Percentiles rank a stretch among this genome's conserved stretches.
phyloP scores from a whole-genome alignment of 1,139 yeast species.

The Pichia sp. region DNA sequence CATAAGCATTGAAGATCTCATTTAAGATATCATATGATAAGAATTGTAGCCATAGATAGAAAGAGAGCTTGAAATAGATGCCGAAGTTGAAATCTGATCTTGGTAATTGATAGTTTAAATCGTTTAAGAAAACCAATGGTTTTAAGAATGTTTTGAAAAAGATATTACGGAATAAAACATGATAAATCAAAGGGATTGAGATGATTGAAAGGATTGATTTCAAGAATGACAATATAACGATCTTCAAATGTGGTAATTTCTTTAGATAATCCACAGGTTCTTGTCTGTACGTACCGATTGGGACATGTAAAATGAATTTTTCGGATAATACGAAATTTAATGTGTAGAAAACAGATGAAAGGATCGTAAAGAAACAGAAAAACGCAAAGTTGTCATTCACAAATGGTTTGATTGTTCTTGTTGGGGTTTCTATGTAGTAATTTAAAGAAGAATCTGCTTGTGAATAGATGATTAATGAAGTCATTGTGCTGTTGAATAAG shows the following conservation, averaged over 20 bases:
- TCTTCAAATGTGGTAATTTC: slow-evolving; percentile 5
- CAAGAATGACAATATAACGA: slow-evolving; percentile 18
- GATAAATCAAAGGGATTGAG: slow-evolving; percentile 49
- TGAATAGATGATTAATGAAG: slow-evolving; percentile 36
- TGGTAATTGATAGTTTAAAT: slow-evolving; percentile 37
- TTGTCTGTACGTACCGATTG: slow-evolving; percentile 42
- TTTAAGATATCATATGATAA: slow-evolving; percentile 63
- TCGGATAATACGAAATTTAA: slow-evolving; percentile 56
- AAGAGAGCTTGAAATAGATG: slow-evolving; percentile 38
- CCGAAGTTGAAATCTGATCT: slow-evolving; percentile 40
- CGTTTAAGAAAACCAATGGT: slow-evolving; percentile 22
- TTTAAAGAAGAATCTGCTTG: slow-evolving; percentile 29
- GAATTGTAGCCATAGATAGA: slow-evolving; percentile 35
- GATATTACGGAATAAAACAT: slow-evolving; percentile 42
- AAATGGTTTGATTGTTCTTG: slow-evolving; percentile 51
- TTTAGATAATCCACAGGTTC: slow-evolving; percentile 38
- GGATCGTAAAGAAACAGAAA: slow-evolving; percentile 39
- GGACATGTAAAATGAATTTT: slow-evolving; percentile 56
- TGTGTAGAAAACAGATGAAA: slow-evolving; percentile 47
- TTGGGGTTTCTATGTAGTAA: slow-evolving; percentile 35
- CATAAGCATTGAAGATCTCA: slow-evolving; percentile 65
- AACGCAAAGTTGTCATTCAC: slow-evolving; percentile 64
- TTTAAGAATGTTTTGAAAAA: slow-evolving; percentile 18
- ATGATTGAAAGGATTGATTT: slow-evolving; percentile 33
- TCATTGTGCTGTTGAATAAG: slow-evolving; percentile 39